Percentiles rank a stretch among this genome's conserved stretches.
Conservation (phyloP, 1,139 yeast species). For the Geotrichum candidum region DNA sequence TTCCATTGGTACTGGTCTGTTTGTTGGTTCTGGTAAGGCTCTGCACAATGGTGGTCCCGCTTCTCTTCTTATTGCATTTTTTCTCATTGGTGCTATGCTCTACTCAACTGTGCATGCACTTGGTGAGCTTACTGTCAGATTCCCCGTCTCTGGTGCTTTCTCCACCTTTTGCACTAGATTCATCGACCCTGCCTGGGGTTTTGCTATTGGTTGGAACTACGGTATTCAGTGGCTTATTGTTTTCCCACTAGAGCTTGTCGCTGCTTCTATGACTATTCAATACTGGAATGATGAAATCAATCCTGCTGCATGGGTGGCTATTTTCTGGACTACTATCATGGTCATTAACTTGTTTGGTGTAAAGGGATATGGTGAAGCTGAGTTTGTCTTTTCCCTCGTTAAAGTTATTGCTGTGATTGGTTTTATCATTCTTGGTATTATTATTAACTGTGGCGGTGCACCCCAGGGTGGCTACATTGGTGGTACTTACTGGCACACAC, state of each 20-base stretch:
- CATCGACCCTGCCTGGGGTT: slow-evolving; percentile 62
- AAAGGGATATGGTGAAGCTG: slow-evolving; percentile 69
- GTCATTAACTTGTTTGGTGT: slow-evolving; percentile 63
- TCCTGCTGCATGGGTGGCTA: slow-evolving; percentile 60
- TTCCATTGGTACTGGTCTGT: slow-evolving; percentile 73
- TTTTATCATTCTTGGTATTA: slow-evolving; percentile 54
- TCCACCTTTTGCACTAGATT: slow-evolving; percentile 50
- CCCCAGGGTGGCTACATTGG: slow-evolving; percentile 57
- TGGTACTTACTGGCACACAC: slow-evolving; percentile 53
- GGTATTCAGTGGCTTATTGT: slow-evolving; percentile 71
- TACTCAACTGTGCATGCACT: slow-evolving; percentile 52
- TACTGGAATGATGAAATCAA: slow-evolving; percentile 56
- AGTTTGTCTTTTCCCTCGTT: slow-evolving; percentile 52
- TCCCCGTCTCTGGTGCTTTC: slow-evolving; percentile 59
- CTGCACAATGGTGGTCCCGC: slow-evolving; percentile 72
- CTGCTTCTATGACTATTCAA: slow-evolving; percentile 63
- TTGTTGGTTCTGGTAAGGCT: slow-evolving; percentile 70
- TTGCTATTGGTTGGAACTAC: slow-evolving; percentile 79
- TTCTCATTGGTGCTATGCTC: slow-evolving; percentile 39
- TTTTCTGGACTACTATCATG: slow-evolving; percentile 56
- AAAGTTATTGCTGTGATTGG: slow-evolving; percentile 60
- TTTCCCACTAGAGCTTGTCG: slow-evolving; percentile 67
- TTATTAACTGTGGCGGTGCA: slow-evolving; percentile 59
- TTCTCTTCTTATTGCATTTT: slow-evolving; percentile 53
- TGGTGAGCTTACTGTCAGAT: slow-evolving; percentile 57